Percentiles rank a stretch among this genome's conserved stretches.
phyloP scores from a whole-genome alignment of 108 stramenopile species.

The Cyclotella choctawhatcheeana region DNA sequence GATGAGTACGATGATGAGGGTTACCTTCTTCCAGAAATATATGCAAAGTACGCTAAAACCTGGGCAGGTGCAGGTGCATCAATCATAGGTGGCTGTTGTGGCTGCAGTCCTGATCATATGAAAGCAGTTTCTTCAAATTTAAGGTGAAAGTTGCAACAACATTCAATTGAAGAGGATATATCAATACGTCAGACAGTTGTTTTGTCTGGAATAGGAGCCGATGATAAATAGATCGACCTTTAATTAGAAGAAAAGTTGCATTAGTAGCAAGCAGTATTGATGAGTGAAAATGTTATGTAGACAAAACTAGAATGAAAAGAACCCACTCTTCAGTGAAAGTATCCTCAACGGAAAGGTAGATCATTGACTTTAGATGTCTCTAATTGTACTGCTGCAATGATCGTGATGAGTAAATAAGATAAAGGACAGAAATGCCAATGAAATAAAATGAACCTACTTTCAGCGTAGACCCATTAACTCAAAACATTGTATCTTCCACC shows the following conservation, averaged over 20 bases:
- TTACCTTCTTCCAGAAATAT: conserved; percentile 25
- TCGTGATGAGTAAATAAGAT: conserved; percentile 6
- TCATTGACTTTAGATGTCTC: conserved; percentile 13
- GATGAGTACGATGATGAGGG: conserved; percentile 42
- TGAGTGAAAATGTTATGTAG: neutral
- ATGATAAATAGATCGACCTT: conserved; percentile 9
- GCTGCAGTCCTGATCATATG: conserved; percentile 44
- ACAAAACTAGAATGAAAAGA: neutral
- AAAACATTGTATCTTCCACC: conserved; percentile 46
- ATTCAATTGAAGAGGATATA: too few species aligned
- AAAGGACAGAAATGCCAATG: neutral
- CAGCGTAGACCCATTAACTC: conserved; percentile 14
- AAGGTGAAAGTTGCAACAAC: conserved; percentile 2
- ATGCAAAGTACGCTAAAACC: conserved; percentile 25
- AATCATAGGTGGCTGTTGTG: conserved; percentile 53
- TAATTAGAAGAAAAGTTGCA: neutral
- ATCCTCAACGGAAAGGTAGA: neutral
- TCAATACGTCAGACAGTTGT: too few species aligned
- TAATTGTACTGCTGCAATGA: neutral
- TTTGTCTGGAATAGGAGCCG: conserved; percentile 15
- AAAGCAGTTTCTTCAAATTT: conserved; percentile 27
- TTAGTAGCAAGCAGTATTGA: neutral
- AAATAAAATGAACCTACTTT: conserved; percentile 7
- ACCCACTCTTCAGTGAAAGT: neutral
- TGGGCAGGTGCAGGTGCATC: conserved; percentile 36